phyloP scores from a whole-genome alignment of 257 asterid genomes.

The Solanum habrochaites region DNA sequence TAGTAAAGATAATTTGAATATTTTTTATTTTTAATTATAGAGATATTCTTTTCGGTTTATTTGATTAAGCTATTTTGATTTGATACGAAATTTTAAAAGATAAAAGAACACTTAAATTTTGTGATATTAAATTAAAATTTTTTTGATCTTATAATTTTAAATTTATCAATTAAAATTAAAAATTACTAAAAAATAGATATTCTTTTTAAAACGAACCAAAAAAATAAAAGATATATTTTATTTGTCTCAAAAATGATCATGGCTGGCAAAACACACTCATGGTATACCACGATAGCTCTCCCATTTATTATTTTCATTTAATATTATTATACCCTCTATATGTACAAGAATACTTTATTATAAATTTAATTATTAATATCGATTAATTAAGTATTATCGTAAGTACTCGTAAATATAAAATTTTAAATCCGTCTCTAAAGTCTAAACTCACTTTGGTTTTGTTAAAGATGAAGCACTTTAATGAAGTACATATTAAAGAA shows the following conservation, averaged over 20 bases:
- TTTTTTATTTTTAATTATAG: not conserved
- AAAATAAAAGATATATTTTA: not conserved
- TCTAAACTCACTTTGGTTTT: not conserved
- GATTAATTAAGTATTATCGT: not conserved
- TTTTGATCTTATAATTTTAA: not conserved
- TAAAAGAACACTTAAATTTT: not conserved
- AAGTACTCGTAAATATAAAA: not conserved
- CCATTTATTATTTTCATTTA: not conserved
- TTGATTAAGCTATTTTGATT: accelerated
- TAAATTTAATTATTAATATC: not conserved
- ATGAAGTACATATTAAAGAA: not conserved
- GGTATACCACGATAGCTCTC: not conserved
- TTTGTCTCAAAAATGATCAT: not conserved
- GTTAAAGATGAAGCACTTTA: not conserved
- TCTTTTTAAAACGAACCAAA: too few relatives aligned
- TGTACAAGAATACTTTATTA: not conserved
- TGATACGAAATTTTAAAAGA: not conserved
- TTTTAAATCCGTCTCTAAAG: not conserved
- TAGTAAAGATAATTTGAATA: not conserved
- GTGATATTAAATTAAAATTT: not conserved
- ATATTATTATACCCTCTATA: not conserved
- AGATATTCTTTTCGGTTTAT: not conserved
- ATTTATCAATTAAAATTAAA: not conserved
- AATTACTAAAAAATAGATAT: too few relatives aligned
- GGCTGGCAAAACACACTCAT: not conserved